Percentiles rank a stretch among this genome's conserved stretches.
Conservation (phyloP, 2,329 filamentous ascomycete species). For the Phyllosticta paracitricarpa region DNA sequence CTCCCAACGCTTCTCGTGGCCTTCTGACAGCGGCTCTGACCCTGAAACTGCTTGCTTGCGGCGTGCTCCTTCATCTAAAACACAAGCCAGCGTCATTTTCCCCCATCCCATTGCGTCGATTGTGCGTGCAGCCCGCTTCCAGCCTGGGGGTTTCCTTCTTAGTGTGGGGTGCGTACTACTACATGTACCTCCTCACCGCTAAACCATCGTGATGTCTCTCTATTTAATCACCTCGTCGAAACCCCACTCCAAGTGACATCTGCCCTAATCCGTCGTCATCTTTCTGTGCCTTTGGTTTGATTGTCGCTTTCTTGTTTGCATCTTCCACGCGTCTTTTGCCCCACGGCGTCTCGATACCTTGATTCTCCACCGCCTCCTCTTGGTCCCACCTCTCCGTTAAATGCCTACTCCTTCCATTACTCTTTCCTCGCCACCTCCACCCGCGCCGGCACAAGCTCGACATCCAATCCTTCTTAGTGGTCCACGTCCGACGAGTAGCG, state of each 20-base stretch:
- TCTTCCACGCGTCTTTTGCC: neutral
- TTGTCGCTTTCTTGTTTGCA: neutral
- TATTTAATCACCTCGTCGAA: neutral
- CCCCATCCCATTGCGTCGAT: neutral
- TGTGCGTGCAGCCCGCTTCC: neutral
- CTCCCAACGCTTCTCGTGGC: neutral
- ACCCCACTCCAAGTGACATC: neutral
- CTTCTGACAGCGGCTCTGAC: neutral
- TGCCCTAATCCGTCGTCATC: neutral
- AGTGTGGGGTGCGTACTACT: neutral
- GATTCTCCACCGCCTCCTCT: neutral
- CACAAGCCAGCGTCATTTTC: neutral
- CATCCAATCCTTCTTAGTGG: neutral
- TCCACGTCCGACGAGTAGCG: neutral
- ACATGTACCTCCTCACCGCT: neutral
- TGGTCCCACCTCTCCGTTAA: neutral
- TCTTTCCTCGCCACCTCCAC: constrained; percentile 5
- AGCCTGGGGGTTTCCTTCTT: neutral
- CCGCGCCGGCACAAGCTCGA: neutral
- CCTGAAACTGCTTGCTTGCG: neutral
- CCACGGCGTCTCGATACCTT: neutral
- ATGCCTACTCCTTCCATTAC: constrained; percentile 8
- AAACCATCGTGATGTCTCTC: neutral
- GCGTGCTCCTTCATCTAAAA: neutral
- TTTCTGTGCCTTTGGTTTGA: neutral